Evolutionary conservation across 352 stramenopile genomes (phyloP), one percentile per base, ranked within the genome.

Genomic region (Pythium monospermum): DNA sequence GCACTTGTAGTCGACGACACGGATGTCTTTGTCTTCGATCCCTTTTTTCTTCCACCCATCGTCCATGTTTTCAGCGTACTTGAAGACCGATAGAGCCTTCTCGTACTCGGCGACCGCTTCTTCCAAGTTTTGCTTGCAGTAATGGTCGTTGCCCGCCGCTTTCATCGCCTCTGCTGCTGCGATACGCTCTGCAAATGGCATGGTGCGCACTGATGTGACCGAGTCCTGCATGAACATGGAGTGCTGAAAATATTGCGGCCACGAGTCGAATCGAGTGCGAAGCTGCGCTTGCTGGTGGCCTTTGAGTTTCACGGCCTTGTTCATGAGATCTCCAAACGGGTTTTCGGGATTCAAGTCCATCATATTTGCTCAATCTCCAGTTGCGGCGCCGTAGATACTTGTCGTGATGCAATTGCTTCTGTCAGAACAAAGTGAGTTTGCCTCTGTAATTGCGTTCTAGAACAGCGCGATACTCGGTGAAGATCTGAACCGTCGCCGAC

Each of bases 141-240:
- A 94, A 55, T 83, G 64, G 2, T 49, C 56, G 49, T 94, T 94
- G 7, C 83, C 83, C 18, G 57, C 63, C 2, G 46, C 50, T 49
- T 94, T 94, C 76, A 94, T 91, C 15, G 38, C 44, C 31, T 85
- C 66, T 0, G 80, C 80, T 21, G 66, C 61, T n/a, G 57, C 49
- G 2, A 91, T 69, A 5, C 80, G 74, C 42, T 86, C 78, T 4
- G 44, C 16, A 53, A 90, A 87, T 15, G 63, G 23, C 8, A 78
- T 68, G 13, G 37, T 22, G 3, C 77, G 78, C 18, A 76, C 60
- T 0, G 54, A 69, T 13, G 68, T 59, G 13, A 91, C 77, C 0
- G 72, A 87, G 23, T 91, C 75, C 43, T 90, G 74, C 78, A 94
- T 91, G 49, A 94, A 94, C 57, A 94, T 73, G 16, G 83, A 91